These are phyloP conservation scores for Podospora bellae-mahoneyi DNA, from an alignment of 495 filamentous ascomycete species.

Conservation along the genomic window DNA sequence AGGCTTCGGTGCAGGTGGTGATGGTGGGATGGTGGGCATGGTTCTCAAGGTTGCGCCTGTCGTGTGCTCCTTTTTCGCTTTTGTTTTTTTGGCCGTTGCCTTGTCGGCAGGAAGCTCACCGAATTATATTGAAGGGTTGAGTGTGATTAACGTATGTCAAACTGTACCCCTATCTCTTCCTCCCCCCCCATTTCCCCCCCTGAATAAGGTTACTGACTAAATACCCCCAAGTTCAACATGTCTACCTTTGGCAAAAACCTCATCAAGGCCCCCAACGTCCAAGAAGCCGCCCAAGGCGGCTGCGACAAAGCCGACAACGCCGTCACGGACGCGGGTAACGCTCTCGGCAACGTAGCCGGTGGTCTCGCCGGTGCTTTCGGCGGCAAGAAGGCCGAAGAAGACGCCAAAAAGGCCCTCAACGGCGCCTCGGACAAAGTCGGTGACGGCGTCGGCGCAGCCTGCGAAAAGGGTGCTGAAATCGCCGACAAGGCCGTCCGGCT, in stretches of 20 bases:
- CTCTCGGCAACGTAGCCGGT: conserved; percentile 24
- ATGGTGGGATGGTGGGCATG: conserved; percentile 12
- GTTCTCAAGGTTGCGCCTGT: conserved; percentile 27
- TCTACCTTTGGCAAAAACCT: conserved; percentile 56
- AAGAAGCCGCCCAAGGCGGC: conserved; percentile 3
- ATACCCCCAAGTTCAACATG: conserved; percentile 54
- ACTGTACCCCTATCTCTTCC: not conserved
- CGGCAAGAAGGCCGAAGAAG: not conserved
- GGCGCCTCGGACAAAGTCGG: conserved; percentile 25
- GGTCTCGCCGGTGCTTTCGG: conserved; percentile 13
- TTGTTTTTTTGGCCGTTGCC: conserved; percentile 63
- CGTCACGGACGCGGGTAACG: conserved; percentile 25
- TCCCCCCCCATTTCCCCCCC: not conserved
- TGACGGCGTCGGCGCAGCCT: conserved; percentile 32
- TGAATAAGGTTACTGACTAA: conserved; percentile 12
- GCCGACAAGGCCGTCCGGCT: conserved; percentile 31
- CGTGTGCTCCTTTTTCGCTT: conserved; percentile 50
- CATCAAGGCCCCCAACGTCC: conserved; percentile 24
- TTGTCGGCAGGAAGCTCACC: conserved; percentile 64
- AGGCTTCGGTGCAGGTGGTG: conserved; percentile 7
- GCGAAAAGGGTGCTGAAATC: conserved; percentile 25
- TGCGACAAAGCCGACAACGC: conserved; percentile 12
- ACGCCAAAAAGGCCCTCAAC: conserved; percentile 12
- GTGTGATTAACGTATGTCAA: conserved; percentile 60
- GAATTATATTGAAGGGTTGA: conserved; percentile 56